Evolutionary conservation across 2,329 filamentous ascomycete species (phyloP), one percentile per base, ranked within the genome.

Genomic region (Chaetomium strumarium): DNA sequence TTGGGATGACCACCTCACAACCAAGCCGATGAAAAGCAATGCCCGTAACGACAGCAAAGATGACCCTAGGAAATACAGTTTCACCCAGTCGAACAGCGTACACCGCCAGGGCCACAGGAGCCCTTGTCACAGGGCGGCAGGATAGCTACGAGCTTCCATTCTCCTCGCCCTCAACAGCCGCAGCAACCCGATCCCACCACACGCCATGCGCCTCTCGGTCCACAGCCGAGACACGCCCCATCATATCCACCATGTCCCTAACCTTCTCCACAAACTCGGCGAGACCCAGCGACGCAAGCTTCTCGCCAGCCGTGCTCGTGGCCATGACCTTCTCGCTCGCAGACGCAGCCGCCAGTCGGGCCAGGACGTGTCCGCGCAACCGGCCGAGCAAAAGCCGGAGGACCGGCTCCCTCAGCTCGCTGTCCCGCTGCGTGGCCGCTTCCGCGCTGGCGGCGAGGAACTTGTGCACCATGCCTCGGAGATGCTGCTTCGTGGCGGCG

Each of bases 191-290:
- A 67, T 88, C 85, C 75, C 88, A 90, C 84, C 85, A 89, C 40
- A 71, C 63, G 12, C 80, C 80, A 67, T 90, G 86, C 8, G 81
- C 77, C 55, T 80, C 82, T 57, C 83, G 76, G 64, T 90, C 86
- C 5, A 90, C 82, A 5, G 72, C 72, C 13, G 83, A 82, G 3
- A 90, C 76, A 63, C 78, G 78, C 39, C 79, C 76, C 55, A 90
- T 70, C 63, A 84, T 75, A 33, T 88, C 85, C 8, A 87, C 82
- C 60, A 90, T 84, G 45, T 81, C 80, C 31, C 84, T 75, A 13
- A 90, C 81, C 55, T 78, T 80, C 29, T 80, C 78, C 14, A 86
- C 83, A 64, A 90, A 90, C 67, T 91, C 87, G 0, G 83, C 83
- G 52, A 91, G 69, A 0, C 87, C 87, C 16, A 86, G 75, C 2